phyloP scores from a whole-genome alignment of 768 basidiomycete genomes.

The Mrakia hoshinonis region DNA sequence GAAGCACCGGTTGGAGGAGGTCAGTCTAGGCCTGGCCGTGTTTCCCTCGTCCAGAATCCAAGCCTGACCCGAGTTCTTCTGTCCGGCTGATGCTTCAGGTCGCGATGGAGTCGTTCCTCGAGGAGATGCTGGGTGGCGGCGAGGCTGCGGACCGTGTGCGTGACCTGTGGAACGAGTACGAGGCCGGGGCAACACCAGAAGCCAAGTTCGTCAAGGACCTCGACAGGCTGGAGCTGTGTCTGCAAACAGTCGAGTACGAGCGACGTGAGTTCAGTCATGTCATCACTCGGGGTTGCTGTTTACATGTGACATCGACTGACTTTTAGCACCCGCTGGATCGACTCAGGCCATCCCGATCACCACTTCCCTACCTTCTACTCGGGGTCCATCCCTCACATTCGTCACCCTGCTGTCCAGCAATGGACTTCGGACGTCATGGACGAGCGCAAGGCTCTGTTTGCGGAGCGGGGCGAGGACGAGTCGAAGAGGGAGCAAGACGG shows the following conservation, averaged over 20 bases:
- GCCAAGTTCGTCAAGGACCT: slow-evolving; percentile 74
- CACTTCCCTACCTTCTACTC: slow-evolving; percentile 10
- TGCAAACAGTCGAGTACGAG: slow-evolving; percentile 42
- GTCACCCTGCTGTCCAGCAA: slow-evolving; percentile 38
- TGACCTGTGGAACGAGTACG: slow-evolving; percentile 76
- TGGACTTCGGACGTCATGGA: slow-evolving; percentile 40
- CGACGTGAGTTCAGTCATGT: slow-evolving; percentile 35
- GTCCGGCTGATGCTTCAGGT: slow-evolving; percentile 45
- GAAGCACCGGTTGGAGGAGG: slow-evolving; percentile 68
- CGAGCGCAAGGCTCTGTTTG: slow-evolving; percentile 38
- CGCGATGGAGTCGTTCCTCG: slow-evolving; percentile 81
- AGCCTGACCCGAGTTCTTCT: neutral
- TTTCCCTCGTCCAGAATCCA: too few species aligned
- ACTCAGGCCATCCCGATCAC: slow-evolving; percentile 29
- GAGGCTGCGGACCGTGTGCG: slow-evolving; percentile 60
- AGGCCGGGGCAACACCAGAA: slow-evolving; percentile 61
- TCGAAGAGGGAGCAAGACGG: slow-evolving; percentile 34
- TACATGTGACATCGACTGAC: too few species aligned
- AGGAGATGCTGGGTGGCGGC: slow-evolving; percentile 76
- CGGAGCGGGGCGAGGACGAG: slow-evolving; percentile 34
- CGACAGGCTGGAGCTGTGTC: slow-evolving; percentile 40
- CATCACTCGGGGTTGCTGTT: neutral
- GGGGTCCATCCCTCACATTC: slow-evolving; percentile 34
- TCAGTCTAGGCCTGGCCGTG: too few species aligned
- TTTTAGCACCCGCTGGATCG: too few species aligned